Base-by-base conservation (phyloP, 2,329 filamentous ascomycete genomes). In the Xylariaceae sp. region DNA sequence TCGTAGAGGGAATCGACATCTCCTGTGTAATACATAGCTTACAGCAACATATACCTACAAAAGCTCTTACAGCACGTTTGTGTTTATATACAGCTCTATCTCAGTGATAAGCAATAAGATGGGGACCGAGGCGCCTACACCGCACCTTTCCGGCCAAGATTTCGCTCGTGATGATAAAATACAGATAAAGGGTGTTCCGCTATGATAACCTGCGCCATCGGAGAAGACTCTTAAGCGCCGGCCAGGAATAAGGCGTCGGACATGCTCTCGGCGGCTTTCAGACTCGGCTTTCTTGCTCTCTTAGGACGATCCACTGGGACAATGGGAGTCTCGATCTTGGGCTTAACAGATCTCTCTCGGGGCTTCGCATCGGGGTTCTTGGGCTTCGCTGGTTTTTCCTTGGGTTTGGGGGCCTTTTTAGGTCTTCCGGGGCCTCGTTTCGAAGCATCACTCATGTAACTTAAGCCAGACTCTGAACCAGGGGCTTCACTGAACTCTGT, bases 391-490 rank as follows among this genome's bases (percentile, higher is more conserved):
- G 9, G 37, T 42, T 61, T 45, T 2, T 7, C 3, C 23, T 55
- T 45, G 7, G 52, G 7, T 34, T 55, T 13, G 7, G 58, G 62
- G 18, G 55, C 39, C 53, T 66, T 71, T 51, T 65, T 64, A 10
- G 68, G 68, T 30, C 68, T 62, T 17, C 69, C 68, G 23, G 65
- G 63, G 7, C 63, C 63, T 45, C 64, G 65, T 58, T 65, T 71
- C 48, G n/a, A 9, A 18, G 45, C 13, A 18, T 30, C 23, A 30
- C 23, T 30, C 4, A 30, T 4, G 5, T 30, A 30, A 30, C 23
- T 30, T 30, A 30, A 30, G 23, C 23, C 23, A 30, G 23, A 30
- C 23, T 30, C 23, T 30, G 23, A 30, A 30, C 11, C 37, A 42
- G 9, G 9, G 37, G 37, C 11, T 42, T 9, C 9, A 8, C 9